These are phyloP conservation scores for Acanthamoeba lenticulata DNA, from an alignment of 208 protist genomes.

Conservation along the genomic window DNA sequence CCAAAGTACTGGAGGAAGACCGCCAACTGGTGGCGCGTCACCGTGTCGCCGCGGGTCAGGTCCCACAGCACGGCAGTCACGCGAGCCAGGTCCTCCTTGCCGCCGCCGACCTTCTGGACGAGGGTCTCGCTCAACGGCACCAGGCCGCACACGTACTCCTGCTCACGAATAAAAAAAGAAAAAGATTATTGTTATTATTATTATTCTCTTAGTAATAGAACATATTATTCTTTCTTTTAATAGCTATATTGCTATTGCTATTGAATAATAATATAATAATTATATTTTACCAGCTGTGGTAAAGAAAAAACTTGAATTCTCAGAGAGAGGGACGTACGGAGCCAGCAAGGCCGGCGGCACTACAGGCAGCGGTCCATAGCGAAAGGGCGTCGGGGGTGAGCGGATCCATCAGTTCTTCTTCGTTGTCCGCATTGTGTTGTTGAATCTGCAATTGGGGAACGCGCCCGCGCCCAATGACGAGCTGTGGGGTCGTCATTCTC, in stretches of 20 bases:
- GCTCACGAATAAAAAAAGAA: not conserved
- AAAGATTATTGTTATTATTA: not conserved
- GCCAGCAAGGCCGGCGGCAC: not conserved
- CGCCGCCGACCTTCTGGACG: not conserved
- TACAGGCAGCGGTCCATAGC: not conserved
- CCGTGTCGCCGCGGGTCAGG: not conserved
- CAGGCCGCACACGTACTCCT: not conserved
- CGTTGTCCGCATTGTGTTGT: not conserved
- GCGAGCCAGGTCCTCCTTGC: not conserved
- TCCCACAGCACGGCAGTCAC: not conserved
- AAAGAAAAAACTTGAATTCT: not conserved
- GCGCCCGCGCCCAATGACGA: too few species aligned
- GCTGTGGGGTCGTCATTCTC: too few species aligned
- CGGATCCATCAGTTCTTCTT: too few species aligned
- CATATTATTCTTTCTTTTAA: too few species aligned
- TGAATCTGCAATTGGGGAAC: too few species aligned
- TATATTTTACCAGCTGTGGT: not conserved
- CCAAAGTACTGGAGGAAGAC: conserved; percentile 13
- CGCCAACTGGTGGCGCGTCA: not conserved
- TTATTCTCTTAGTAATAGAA: not conserved
- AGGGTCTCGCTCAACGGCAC: not conserved
- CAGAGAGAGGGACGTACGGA: not conserved
- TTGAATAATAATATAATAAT: not conserved
- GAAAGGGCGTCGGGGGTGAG: not conserved
- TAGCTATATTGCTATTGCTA: not conserved